Evolutionary conservation across 2,329 filamentous ascomycete species (phyloP), one percentile per base, ranked within the genome.

Genomic region (Neospermospora avenae): DNA sequence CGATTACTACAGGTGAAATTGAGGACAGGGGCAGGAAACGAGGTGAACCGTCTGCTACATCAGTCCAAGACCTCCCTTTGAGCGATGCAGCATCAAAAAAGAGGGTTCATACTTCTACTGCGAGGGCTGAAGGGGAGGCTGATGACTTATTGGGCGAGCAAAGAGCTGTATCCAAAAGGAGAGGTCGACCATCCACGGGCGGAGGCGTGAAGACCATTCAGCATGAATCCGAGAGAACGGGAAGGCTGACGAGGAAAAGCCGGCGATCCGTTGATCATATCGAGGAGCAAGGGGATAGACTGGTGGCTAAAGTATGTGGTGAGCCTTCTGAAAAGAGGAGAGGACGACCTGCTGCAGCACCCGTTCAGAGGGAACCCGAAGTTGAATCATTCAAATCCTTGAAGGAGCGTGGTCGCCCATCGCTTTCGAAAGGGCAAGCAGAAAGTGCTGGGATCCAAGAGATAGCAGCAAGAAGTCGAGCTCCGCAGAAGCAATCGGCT

Each of bases 321-420:
- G 34, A 28, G 45, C 28, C 18, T 1, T 22, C 8, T 24, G 11
- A 13, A 18, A 42, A 24, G 5, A 62, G 46, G 20, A 35, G 34
- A 45, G 22, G 55, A 3, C 53, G 37, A 20, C 11, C 4, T 8
- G 14, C 45, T 31, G 14, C 25, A 20, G 28, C 20, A 35, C 16
- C 25, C 16, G 22, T 20, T 6, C 39, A 46, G 35, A 41, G 42
- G 14, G 18, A 22, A 22, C 14, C 31, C 24, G 4, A 25, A 46
- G 52, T 35, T 8, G 49, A 57, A n/a, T 16, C 37, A 14, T 39
- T 24, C n/a, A 41, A 41, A 7, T 14, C 16, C 14, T 37, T 18
- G n/a, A 62, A 55, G 48, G 65, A 59, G 46, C 54, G 55, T 18
- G 57, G 60, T 22, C 31, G 58, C 41, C 25, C 37, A 44, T 24